Base-by-base conservation (phyloP, 345 rosid genomes). In the Hibiscus trionum region DNA sequence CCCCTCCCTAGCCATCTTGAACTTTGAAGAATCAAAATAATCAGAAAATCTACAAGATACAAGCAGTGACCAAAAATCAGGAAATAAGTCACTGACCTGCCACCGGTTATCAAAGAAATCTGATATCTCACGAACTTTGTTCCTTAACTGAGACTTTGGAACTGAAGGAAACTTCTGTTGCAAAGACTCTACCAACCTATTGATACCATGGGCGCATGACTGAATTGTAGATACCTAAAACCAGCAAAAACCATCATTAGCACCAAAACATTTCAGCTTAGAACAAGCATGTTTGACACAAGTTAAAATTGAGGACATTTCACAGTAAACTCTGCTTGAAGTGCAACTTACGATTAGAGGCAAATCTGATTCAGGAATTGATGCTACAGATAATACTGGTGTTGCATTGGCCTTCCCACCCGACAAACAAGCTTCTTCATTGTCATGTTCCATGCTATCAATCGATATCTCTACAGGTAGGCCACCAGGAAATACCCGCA, bases 81-180 rank as follows among this genome's bases (percentile, higher is more conserved):
- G 71, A 67, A 31, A 39, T 47, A 29, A 71, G 8, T 46, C 69
- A 79, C 91, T 64, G 81, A 95, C 98, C 99, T 92, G 96, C 99
- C 99, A 90, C 44, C 76, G 89, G 70, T 87, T 89, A 67, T 89
- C 93, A 55, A 81, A 86, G 55, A 84, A 95, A 59, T 90, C 88
- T 47, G 98, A 88, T 77, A 95, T 80, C 81, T 95, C 98, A 17
- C 93, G 96, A 49, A 95, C 93, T 86, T 84, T 90, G 63, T 67
- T 89, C 84, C 79, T 85, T 44, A 95, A 74, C 26, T 83, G 93
- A 73, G 90, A 61, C 81, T 86, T 95, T 64, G 98, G 72, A 33
- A 84, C 77, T 71, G 82, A 77, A 39, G 94, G 97, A 64, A 88
- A 87, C 79, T 92, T 90, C 71, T 77, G 86, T 4, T 89, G 98